These are phyloP conservation scores for Phytophthora cryptogea DNA, from an alignment of 352 stramenopile species.

Conservation along the genomic window DNA sequence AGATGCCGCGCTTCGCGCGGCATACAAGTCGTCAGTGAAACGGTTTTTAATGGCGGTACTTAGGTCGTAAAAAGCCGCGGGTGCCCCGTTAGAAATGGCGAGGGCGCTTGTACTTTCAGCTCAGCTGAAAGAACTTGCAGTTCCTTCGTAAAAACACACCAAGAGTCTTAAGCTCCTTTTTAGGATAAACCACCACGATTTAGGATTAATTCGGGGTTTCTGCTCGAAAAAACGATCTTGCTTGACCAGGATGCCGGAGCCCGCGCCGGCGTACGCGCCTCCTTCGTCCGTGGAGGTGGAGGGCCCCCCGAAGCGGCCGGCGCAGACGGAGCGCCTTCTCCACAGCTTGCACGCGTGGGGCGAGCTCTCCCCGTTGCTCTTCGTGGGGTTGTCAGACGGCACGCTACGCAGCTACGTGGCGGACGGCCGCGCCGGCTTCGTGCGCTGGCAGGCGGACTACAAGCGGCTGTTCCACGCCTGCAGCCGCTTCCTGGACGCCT, in stretches of 20 bases:
- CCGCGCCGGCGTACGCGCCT: constrained; percentile 41
- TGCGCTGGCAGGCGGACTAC: constrained; percentile 62
- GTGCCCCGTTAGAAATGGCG: too few species aligned
- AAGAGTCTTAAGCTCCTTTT: too few species aligned
- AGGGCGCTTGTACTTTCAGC: too few species aligned
- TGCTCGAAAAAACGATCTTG: not conserved
- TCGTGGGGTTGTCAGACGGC: constrained; percentile 58
- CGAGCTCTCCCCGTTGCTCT: constrained; percentile 55
- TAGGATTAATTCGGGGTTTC: not conserved
- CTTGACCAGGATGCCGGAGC: constrained; percentile 1
- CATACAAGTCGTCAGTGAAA: too few species aligned
- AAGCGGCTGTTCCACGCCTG: constrained; percentile 64
- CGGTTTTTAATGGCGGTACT: too few species aligned
- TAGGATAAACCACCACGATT: too few species aligned
- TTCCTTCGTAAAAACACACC: too few species aligned
- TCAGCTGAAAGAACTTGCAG: too few species aligned
- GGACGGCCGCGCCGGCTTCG: constrained; percentile 25
- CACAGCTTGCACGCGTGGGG: constrained; percentile 41
- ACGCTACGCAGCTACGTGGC: constrained; percentile 64
- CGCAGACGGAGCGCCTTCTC: constrained; percentile 55
- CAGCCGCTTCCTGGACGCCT: constrained; percentile 64
- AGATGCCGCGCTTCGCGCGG: too few species aligned
- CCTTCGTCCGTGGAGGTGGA: constrained; percentile 52
- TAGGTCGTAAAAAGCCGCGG: too few species aligned
- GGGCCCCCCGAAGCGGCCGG: constrained; percentile 55